These are phyloP conservation scores for Aspergillus latus DNA, from an alignment of 2,329 filamentous ascomycete genomes.

Conservation along the genomic window DNA sequence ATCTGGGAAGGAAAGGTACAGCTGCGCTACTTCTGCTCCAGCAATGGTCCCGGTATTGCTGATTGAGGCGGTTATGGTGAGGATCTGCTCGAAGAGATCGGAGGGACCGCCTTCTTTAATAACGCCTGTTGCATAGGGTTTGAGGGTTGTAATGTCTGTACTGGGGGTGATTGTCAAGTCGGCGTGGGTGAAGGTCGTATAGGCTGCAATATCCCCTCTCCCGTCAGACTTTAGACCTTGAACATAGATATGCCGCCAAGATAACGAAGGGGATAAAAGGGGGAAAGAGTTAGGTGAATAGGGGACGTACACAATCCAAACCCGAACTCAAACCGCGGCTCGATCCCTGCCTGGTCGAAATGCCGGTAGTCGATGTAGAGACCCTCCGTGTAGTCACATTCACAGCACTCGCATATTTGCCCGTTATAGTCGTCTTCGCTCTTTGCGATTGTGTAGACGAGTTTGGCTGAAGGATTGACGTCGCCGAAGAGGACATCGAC, in stretches of 20 bases:
- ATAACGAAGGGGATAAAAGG: no score
- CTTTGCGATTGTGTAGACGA: constrained; percentile 62
- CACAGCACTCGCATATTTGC: no score
- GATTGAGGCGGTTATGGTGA: neutral
- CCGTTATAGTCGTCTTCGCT: constrained; percentile 36
- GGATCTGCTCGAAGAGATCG: neutral
- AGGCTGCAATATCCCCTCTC: neutral
- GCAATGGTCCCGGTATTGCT: neutral
- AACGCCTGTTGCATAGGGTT: no score
- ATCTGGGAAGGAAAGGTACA: neutral
- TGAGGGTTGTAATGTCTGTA: no score
- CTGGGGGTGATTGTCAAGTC: no score
- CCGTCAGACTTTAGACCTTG: neutral
- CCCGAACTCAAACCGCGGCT: neutral
- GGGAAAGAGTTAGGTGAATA: no score
- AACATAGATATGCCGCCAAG: no score
- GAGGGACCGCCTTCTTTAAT: neutral
- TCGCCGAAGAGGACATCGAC: constrained; percentile 60
- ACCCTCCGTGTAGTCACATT: neutral
- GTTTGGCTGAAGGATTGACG: constrained; percentile 56
- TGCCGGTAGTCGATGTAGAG: neutral
- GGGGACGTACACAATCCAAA: neutral
- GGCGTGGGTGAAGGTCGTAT: no score
- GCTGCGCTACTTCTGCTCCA: neutral
- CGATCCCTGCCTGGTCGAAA: neutral